Base-by-base conservation (phyloP, 345 rosid species). In the Orychophragmus violaceus region DNA sequence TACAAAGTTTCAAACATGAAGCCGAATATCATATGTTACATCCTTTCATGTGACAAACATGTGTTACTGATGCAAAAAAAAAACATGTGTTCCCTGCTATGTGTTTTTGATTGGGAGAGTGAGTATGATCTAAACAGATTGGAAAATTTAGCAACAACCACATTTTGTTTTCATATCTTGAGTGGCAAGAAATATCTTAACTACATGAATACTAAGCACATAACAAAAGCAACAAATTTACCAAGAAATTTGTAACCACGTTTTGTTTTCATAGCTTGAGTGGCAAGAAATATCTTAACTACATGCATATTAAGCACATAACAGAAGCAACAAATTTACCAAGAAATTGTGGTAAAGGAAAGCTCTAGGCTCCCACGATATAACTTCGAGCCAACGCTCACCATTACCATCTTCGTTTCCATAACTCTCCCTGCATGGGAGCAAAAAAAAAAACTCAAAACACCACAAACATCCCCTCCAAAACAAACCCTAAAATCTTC, bases 291-390 rank as follows among this genome's bases (percentile, higher is more conserved):
- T 30, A 35, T 35, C 5, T 35, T 36, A 36, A 36, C 42, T 11
- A 36, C 5, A 37, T n/a, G 17, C 13, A 37, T 37, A 45, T 13
- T 5, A 48, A 48, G 4, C 36, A 12, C 13, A 45, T 1, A 19
- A 28, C 19, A 51, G 17, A 37, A 22, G 18, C 39, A 13, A 14
- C 13, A 57, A 24, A 3, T 64, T 83, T 36, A 93, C 97, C 94
- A 93, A 77, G 65, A 93, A 88, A 77, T 90, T 90, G 63, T 85
- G 98, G 79, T 88, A 88, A 60, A 93, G 32, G 51, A 79, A 78
- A 49, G 94, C 98, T 60, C 94, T 78, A 78, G 98, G 97, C 82
- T 90, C 97, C 96, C 97, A 93, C 0, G 96, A 93, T 74, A 93
- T 82, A 51, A 90, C 81, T 74, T 93, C 94, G 10, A 80, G 84